phyloP scores from a whole-genome alignment of 768 basidiomycete species.

The Pleurotus eryngii region DNA sequence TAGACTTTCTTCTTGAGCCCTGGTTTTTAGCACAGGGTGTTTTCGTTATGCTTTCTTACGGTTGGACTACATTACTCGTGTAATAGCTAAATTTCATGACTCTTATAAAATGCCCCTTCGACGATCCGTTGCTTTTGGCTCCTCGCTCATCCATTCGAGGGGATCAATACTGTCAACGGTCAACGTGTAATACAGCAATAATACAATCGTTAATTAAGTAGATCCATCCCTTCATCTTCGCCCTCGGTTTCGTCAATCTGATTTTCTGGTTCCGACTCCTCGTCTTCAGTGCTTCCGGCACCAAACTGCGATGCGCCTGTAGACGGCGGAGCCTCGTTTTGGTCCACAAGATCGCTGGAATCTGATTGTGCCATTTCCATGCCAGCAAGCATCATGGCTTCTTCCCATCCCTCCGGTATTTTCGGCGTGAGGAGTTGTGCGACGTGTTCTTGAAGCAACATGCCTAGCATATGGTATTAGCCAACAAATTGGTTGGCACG shows the following conservation, averaged over 20 bases:
- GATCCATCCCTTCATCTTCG: background rate
- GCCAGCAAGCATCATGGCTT: constrained; percentile 18
- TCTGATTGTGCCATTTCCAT: too few species aligned
- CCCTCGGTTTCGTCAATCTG: background rate
- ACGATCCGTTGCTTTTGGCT: too few species aligned
- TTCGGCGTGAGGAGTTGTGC: constrained; percentile 35
- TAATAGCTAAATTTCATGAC: too few species aligned
- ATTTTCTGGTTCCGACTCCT: background rate
- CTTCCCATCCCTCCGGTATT: constrained; percentile 47
- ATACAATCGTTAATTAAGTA: too few species aligned
- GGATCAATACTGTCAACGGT: too few species aligned
- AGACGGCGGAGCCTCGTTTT: background rate
- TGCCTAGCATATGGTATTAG: constrained; percentile 36
- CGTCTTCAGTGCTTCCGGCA: background rate
- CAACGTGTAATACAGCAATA: too few species aligned
- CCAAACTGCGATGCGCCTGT: background rate
- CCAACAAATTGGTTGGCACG: background rate
- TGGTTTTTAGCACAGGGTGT: too few species aligned
- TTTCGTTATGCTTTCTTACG: too few species aligned
- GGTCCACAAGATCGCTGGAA: background rate
- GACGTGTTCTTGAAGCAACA: constrained; percentile 68
- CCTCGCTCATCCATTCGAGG: too few species aligned
- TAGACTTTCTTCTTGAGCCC: background rate
- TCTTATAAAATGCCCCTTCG: too few species aligned
- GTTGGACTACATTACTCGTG: too few species aligned